A percentile compares a stretch with the other conserved stretches of the same genome.
Conservation (phyloP, 495 filamentous ascomycete species). For the Penicillium coprophilum region DNA sequence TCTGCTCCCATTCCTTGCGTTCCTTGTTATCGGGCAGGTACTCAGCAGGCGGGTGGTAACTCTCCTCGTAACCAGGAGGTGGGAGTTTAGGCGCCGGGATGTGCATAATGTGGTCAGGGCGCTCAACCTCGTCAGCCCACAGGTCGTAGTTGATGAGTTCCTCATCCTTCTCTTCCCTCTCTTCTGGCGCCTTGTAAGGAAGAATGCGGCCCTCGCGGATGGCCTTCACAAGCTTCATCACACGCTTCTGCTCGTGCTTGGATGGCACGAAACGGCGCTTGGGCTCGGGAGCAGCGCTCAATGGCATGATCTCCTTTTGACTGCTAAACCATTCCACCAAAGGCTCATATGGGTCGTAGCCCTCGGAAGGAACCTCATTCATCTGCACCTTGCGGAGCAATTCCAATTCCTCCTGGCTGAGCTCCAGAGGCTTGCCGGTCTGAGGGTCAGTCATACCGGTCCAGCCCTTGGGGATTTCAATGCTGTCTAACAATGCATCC, state of each 20-base stretch:
- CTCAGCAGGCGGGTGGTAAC: conserved; percentile 94
- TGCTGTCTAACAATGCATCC: conserved; percentile 91
- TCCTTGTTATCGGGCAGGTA: conserved; percentile 87
- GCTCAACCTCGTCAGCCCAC: conserved; percentile 86
- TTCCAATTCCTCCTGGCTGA: conserved; percentile 86
- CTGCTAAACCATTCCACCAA: conserved; percentile 91
- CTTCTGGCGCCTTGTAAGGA: conserved; percentile 80
- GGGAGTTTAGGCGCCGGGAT: conserved; percentile 94
- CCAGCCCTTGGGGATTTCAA: conserved; percentile 98
- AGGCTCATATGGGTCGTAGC: conserved; percentile 89
- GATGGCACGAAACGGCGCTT: conserved; percentile 95
- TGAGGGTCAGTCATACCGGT: conserved; percentile 91
- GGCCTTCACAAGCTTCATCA: conserved; percentile 97
- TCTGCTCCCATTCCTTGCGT: conserved; percentile 81
- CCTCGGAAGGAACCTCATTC: conserved; percentile 83
- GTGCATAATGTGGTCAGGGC: conserved; percentile 87
- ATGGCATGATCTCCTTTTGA: conserved; percentile 86
- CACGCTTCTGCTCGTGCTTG: conserved; percentile 94
- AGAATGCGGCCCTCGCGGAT: conserved; percentile 92
- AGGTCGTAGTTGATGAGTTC: conserved; percentile 81
- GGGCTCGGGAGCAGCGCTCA: conserved; percentile 91
- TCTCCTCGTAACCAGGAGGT: conserved; percentile 90
- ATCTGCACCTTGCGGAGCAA: conserved; percentile 85
- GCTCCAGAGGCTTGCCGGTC: conserved; percentile 86
- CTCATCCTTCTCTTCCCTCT: conserved; percentile 68